These are phyloP conservation scores for Biscogniauxia sp. DNA, from an alignment of 2,329 filamentous ascomycete species.

Conservation along the genomic window DNA sequence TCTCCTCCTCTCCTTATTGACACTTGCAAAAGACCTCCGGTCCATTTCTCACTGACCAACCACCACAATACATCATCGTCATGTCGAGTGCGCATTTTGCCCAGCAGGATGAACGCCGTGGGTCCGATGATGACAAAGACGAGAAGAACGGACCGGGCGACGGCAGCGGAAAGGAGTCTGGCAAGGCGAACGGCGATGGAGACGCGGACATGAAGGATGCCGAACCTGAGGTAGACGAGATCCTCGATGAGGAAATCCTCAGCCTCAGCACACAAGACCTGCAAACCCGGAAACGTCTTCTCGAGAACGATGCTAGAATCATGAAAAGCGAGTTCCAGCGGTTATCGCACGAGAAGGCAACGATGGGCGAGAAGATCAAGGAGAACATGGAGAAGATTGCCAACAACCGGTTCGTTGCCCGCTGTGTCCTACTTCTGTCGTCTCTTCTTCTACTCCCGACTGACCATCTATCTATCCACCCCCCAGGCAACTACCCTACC, in stretches of 20 bases:
- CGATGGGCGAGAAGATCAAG: constrained; percentile 99
- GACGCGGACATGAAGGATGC: constrained; percentile 93
- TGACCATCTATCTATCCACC: constrained; percentile 10
- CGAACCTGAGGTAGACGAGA: constrained; percentile 70
- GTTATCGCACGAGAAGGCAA: constrained; percentile 89
- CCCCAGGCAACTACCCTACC: constrained; percentile 90
- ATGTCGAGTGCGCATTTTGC: constrained; percentile 33
- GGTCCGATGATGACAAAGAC: constrained; percentile 42
- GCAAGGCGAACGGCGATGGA: constrained; percentile 58
- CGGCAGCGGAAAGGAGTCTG: constrained; percentile 52
- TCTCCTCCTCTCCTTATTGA: not conserved
- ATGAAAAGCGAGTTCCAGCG: constrained; percentile 98
- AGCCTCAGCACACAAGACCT: constrained; percentile 94
- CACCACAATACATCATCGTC: constrained; percentile 9
- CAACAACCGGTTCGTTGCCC: constrained; percentile 77
- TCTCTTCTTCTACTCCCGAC: constrained; percentile 3
- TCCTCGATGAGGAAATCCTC: constrained; percentile 91
- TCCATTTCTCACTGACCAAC: not conserved
- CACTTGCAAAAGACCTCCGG: not conserved
- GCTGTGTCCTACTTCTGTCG: not conserved
- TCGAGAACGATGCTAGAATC: constrained; percentile 97
- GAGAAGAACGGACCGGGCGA: constrained; percentile 53
- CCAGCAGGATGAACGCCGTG: constrained; percentile 27
- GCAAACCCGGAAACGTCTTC: constrained; percentile 79
- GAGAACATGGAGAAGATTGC: constrained; percentile 99